These are phyloP conservation scores for Amylostereum areolatum DNA, from an alignment of 1,284 basidiomycete genomes.

Conservation along the genomic window DNA sequence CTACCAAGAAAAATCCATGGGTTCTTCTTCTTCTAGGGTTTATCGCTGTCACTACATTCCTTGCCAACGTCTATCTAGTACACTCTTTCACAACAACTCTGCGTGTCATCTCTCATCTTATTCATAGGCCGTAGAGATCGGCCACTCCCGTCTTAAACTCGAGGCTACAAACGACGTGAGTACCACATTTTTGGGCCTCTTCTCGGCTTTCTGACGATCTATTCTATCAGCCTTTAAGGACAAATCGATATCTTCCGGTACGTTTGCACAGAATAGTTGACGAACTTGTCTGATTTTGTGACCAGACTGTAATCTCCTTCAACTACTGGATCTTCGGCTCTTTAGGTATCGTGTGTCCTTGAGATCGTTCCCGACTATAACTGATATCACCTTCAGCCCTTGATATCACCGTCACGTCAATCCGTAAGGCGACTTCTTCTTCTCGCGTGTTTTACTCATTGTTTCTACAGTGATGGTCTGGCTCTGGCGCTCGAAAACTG, in stretches of 20 bases:
- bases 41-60: conserved; percentile 15
- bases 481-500: conserved; percentile 39
- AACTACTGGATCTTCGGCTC: conserved; percentile 37
- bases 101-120: neutral
- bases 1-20: conserved; percentile 31
- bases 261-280: conserved; percentile 3
- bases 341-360: conserved; percentile 21
- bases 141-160: conserved; percentile 9
- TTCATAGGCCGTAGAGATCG: conserved; percentile 19
- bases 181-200: neutral
- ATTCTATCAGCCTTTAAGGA: conserved; percentile 24
- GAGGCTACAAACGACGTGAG: conserved; percentile 19
- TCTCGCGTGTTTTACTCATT: neutral
- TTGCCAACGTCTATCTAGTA: conserved; percentile 36
- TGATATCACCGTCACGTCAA: conserved; percentile 34
- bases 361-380: neutral
- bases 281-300: neutral
- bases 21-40: conserved; percentile 27
- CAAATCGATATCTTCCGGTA: conserved; percentile 27
- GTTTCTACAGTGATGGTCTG: conserved; percentile 29
- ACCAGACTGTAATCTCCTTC: conserved; percentile 34
- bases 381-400: conserved; percentile 22
- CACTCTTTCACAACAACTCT: conserved; percentile 8
- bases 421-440: conserved; percentile 25
- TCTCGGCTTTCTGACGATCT: neutral